Percentiles rank a stretch among this genome's conserved stretches.
Conservation (phyloP, 2,329 filamentous ascomycete species). For the Akanthomyces lecanii region DNA sequence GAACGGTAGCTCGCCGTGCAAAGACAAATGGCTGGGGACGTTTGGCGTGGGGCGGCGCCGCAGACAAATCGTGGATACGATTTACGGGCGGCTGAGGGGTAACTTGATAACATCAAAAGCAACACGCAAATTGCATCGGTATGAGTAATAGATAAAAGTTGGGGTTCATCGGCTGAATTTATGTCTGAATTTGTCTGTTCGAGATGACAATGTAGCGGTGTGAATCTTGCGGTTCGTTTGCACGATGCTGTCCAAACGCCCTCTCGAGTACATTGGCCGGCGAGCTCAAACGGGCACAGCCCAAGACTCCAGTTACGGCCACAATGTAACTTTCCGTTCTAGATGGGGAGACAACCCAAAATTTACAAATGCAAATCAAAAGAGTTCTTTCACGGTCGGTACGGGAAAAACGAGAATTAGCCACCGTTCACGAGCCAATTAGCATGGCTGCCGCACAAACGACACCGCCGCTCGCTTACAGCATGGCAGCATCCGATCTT, state of each 20-base stretch:
- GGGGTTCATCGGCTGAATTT: too few species aligned
- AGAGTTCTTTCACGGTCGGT: too few species aligned
- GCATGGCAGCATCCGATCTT: not conserved
- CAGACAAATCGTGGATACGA: conserved; percentile 3
- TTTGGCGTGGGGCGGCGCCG: not conserved
- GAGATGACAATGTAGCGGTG: not conserved
- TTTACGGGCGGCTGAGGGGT: not conserved
- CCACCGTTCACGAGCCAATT: too few species aligned
- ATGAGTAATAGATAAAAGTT: not conserved
- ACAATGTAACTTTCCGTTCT: not conserved
- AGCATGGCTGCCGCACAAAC: too few species aligned
- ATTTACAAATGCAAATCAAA: too few species aligned
- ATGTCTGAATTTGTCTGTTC: not conserved
- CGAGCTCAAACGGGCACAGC: not conserved
- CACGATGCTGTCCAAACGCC: not conserved
- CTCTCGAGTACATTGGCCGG: not conserved
- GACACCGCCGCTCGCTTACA: not conserved
- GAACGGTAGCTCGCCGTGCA: not conserved
- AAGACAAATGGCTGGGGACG: not conserved
- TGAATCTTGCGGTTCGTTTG: not conserved
- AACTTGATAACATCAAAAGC: not conserved
- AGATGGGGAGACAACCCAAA: not conserved
- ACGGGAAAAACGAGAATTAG: too few species aligned
- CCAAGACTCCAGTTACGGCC: not conserved
- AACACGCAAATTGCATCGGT: not conserved